Percentiles rank a stretch among this genome's conserved stretches.
phyloP scores from a whole-genome alignment of 352 stramenopile species.

The Sclerospora graminicola region DNA sequence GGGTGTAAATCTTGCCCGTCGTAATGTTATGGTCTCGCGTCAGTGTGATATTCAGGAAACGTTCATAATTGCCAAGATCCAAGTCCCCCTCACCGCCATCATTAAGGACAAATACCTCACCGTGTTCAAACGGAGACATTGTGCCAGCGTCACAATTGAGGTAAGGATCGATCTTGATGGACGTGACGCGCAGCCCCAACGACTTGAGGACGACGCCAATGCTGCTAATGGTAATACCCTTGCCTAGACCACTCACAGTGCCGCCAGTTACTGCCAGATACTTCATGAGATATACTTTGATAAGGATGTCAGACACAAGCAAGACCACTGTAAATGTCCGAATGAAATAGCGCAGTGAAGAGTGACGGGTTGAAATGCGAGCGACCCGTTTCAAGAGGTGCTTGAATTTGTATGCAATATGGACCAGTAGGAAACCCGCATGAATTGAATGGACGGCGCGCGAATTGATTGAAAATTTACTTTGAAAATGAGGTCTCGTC shows the following conservation, averaged over 20 bases:
- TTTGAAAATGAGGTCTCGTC: no score
- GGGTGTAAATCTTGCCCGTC: constrained; percentile 96
- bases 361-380: no score
- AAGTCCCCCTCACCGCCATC: constrained; percentile 96
- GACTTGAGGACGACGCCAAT: constrained; percentile 97
- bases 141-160: constrained; percentile 98
- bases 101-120: constrained; percentile 96
- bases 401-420: no score
- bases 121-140: constrained; percentile 96
- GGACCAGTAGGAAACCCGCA: no score
- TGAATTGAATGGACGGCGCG: no score
- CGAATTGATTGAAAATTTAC: constrained; percentile 19
- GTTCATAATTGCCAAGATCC: constrained; percentile 98
- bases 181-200: constrained; percentile 91
- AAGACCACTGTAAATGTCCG: no score
- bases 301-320: background rate
- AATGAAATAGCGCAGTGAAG: no score
- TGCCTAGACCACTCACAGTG: constrained; percentile 97
- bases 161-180: constrained; percentile 99
- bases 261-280: constrained; percentile 97
- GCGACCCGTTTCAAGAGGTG: no score
- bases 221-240: constrained; percentile 97
- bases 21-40: constrained; percentile 98
- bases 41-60: constrained; percentile 94
- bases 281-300: constrained; percentile 79